Base-by-base conservation (phyloP, 495 filamentous ascomycete species). In the Neurospora sp. region DNA sequence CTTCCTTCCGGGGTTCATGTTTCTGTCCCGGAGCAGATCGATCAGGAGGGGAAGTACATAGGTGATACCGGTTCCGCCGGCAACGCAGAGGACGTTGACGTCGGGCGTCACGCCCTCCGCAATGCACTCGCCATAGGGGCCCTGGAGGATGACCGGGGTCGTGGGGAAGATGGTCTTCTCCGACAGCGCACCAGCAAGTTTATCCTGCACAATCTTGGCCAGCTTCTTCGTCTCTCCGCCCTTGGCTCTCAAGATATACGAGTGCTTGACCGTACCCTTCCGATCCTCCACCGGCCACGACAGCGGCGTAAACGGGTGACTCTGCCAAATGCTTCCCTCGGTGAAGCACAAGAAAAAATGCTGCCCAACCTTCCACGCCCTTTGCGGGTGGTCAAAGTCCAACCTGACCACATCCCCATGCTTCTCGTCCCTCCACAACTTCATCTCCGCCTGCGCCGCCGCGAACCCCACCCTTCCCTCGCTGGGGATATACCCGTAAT, bases 261-360 rank as follows among this genome's bases (percentile, higher is more conserved):
- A 85, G 71, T 92, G 90, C 11, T 78, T 76, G 34, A 87, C 82
- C 19, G 76, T 59, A 0, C 78, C 77, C 5, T 75, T 72, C 7
- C 42, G 69, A n/a, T 78, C 73, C 2, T 75, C 74, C 3, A 77
- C 78, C 0, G 89, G 90, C 2, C 86, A 74, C 39, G 82, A 87
- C 36, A 85, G 79, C 0, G 89, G 87, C 0, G 90, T 92, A 76
- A 92, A 90, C 0, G 90, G 90, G 76, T 92, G 90, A 0, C 87
- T 86, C 80, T 92, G 89, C 87, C 89, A 91, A 71, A 91, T 81
- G 71, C 84, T 89, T 3, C 86, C 79, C 31, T 85, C 83, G 0
- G 88, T 80, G 73, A 92, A 92, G 75, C 84, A 87, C 37, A 92
- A 80, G 73, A 88, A 91, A 78, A 89, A 92, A 73, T 92, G 90